phyloP scores from a whole-genome alignment of 2,329 filamentous ascomycete species.

The Arthroderma sp. region DNA sequence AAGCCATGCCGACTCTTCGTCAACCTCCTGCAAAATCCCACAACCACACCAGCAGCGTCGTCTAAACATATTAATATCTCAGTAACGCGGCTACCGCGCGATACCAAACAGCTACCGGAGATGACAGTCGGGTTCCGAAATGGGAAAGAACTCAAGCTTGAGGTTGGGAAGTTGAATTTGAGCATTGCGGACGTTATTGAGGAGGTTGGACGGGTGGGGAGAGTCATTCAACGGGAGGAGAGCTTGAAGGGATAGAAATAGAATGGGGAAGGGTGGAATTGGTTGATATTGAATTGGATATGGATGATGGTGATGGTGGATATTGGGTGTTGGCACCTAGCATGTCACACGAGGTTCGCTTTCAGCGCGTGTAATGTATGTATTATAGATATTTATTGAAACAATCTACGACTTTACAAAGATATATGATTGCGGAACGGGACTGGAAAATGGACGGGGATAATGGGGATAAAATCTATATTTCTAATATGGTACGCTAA shows the following conservation, averaged over 20 bases:
- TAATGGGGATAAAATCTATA: too few species aligned
- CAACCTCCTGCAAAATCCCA: slow-evolving; percentile 67
- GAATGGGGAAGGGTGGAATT: too few species aligned
- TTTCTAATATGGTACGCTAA: too few species aligned
- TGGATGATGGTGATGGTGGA: too few species aligned
- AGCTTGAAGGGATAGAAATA: slow-evolving; percentile 47
- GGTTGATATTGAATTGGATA: too few species aligned
- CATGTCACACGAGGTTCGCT: too few species aligned
- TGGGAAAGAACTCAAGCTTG: slow-evolving; percentile 75
- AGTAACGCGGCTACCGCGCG: slow-evolving; percentile 59
- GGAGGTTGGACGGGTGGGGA: slow-evolving; percentile 81
- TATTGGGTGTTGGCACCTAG: too few species aligned
- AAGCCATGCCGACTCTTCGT: slow-evolving; percentile 83
- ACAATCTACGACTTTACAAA: too few species aligned
- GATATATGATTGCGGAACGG: too few species aligned
- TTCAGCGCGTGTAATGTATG: too few species aligned
- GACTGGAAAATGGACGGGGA: too few species aligned
- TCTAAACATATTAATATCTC: slow-evolving; percentile 63
- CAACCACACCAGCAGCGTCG: slow-evolving; percentile 64
- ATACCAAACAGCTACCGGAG: slow-evolving; percentile 53
- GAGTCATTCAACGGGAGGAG: slow-evolving; percentile 66
- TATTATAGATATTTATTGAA: too few species aligned
- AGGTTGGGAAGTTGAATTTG: slow-evolving; percentile 63
- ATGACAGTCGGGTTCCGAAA: slow-evolving; percentile 86
- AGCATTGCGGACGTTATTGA: slow-evolving; percentile 76